Evolutionary conservation across 352 stramenopile species (phyloP), one percentile per base, ranked within the genome.

Genomic region (Phytophthora quininea): DNA sequence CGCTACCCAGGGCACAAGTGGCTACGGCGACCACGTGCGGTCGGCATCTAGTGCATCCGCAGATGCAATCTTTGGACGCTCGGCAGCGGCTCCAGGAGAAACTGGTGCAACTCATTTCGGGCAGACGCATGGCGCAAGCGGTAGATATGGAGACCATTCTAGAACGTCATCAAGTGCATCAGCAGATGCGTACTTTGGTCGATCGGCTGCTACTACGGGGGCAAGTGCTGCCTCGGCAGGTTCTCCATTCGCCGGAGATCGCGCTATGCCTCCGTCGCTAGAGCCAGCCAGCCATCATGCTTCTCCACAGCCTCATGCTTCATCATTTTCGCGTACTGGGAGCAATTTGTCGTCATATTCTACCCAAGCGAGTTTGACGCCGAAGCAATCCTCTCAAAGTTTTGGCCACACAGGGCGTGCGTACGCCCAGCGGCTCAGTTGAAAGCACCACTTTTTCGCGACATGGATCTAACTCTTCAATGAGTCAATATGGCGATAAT

Each of bases 331-430:
- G 37, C 69, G 69, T 4, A 71, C 50, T 62, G 61, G 40, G 19
- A 88, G 74, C 55, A 79, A 80, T 32, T 53, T 64, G 19, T 84
- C 74, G 46, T 80, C 72, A 11, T 66, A 77, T 63, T 58, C 54
- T 30, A 69, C 84, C 11, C 73, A 73, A 30, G 15, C 67, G 58
- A 55, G 43, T 35, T 40, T 47, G 32, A 55, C 60, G 9, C 35
- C 58, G 31, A 69, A 43, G 12, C 65, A 37, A 51, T 31, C 61
- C 56, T 51, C 48, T 15, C 50, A 46, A 42, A 35, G 33, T n/a
- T 42, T 46, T 32, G n/a, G 51, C 8, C 62, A 69, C 15, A 29
- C 54, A 57, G 40, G 54, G 71, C 43, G 63, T 61, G 24, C 66
- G 71, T 45, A 64, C 66, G 15, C 67, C 75, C 3, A 64, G 69